A percentile compares a stretch with the other conserved stretches of the same genome.
phyloP scores from a whole-genome alignment of 192 early-diverging fungal genomes.

The Linnemannia hyalina region DNA sequence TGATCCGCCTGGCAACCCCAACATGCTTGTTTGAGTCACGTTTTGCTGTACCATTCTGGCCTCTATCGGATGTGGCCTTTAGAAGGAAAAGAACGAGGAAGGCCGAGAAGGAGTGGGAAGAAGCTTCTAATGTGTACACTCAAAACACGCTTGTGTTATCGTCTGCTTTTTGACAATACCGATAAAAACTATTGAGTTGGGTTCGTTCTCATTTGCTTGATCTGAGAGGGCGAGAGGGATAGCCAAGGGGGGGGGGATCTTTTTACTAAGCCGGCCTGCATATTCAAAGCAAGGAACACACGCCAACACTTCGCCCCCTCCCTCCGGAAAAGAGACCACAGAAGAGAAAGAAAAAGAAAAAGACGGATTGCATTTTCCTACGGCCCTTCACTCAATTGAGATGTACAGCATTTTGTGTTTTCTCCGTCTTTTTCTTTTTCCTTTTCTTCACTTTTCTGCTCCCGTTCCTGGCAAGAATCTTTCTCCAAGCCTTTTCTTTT shows the following conservation, averaged over 20 bases:
- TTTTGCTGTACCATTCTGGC: neutral
- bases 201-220: neutral
- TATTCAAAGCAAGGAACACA: neutral
- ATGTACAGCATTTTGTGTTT: neutral
- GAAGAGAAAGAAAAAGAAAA: neutral
- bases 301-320: neutral
- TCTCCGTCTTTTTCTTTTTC: neutral
- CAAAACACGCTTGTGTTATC: neutral
- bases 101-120: neutral
- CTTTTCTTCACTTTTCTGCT: neutral
- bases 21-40: neutral
- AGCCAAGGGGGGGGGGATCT: neutral
- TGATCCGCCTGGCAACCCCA: neutral
- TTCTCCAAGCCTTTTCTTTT: neutral
- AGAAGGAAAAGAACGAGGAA: neutral
- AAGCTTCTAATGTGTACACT: neutral
- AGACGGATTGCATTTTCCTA: neutral
- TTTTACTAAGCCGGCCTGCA: slow-evolving; percentile 3
- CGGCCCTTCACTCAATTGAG: neutral
- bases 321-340: neutral
- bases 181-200: neutral
- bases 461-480: neutral
- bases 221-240: neutral
- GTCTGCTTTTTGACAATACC: neutral
- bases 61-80: neutral